Evolutionary conservation across 2,329 filamentous ascomycete genomes (phyloP).

Genomic region (Fusarium lyarnte): DNA sequence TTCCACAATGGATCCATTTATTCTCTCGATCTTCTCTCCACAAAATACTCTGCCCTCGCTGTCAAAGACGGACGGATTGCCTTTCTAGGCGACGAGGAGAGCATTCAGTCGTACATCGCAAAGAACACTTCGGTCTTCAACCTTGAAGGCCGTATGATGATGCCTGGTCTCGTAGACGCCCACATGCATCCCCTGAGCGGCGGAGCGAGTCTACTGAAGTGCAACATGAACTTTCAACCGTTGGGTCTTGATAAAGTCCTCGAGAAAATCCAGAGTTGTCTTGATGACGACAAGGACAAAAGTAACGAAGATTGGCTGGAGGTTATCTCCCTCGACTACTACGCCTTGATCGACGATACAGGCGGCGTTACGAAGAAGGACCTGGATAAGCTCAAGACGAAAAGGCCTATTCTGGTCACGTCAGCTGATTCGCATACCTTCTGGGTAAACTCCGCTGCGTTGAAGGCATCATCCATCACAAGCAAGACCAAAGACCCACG

Average conservation of each 20-base stretch:
- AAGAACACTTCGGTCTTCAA: background rate
- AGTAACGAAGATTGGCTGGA: background rate
- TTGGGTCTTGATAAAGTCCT: background rate
- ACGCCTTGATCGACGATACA: background rate
- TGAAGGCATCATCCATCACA: background rate
- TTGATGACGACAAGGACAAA: background rate
- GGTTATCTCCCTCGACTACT: background rate
- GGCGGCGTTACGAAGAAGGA: background rate
- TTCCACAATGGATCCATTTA: background rate
- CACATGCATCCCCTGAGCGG: background rate
- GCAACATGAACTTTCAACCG: background rate
- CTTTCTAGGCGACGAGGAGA: background rate
- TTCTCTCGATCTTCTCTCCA: background rate
- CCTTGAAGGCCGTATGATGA: background rate
- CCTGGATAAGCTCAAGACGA: background rate
- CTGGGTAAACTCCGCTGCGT: background rate
- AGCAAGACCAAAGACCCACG: background rate
- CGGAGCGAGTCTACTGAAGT: background rate
- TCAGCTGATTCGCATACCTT: background rate
- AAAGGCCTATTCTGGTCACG: background rate
- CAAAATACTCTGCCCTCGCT: background rate
- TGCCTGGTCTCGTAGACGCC: background rate
- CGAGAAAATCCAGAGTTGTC: background rate
- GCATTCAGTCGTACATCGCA: rapidly evolving
- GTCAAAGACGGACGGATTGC: background rate